Base-by-base conservation (phyloP, 768 basidiomycete genomes). In the Asterophora parasitica region DNA sequence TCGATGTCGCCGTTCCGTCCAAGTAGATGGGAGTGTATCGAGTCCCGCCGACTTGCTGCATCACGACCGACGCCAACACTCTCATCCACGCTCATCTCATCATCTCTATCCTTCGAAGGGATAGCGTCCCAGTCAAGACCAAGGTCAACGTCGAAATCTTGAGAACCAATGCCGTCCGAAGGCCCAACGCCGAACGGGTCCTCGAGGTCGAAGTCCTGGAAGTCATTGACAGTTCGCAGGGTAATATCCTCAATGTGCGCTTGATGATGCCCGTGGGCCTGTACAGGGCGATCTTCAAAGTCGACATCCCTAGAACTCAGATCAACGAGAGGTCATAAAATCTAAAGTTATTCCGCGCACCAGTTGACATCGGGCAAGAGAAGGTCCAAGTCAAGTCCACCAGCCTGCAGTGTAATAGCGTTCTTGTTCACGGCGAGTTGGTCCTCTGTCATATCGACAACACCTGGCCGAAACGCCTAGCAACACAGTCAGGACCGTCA, bases 361-460 rank as follows among this genome's bases (percentile, higher is more conserved):
- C 89, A 92, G 58, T 90, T 83, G 36, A 87, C 74, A 56, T 92
- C 88, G 3, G 88, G 87, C 15, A 90, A 70, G 7, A 89, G 70
- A 16, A 91, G 73, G 54, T 93, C 89, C 28, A 93, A 73, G 58
- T 92, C 91, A 31, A 92, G 72, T 43, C 81, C 82, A 42, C 79
- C 82, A 0, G 79, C 78, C 60, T 88, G 83, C 28, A 94, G 75
- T 1, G 92, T 95, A 66, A 97, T 95, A 23, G 92, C 81, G 51
- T 88, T 90, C 60, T 85, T 83, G 63, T 84, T 85, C 31, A 91
- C 92, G 0, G 81, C 81, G 1, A 94, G 77, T 65, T 95, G 91
- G 52, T 96, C 94, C 53, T 95, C 93, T 4, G 92, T 92, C 79
- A 98, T 81, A 67, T 99, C 96, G 31, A 97, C 96, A 7, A 92